These are phyloP conservation scores for Psophocarpus tetragonolobus DNA, from an alignment of 306 rosid species.

Conservation along the genomic window DNA sequence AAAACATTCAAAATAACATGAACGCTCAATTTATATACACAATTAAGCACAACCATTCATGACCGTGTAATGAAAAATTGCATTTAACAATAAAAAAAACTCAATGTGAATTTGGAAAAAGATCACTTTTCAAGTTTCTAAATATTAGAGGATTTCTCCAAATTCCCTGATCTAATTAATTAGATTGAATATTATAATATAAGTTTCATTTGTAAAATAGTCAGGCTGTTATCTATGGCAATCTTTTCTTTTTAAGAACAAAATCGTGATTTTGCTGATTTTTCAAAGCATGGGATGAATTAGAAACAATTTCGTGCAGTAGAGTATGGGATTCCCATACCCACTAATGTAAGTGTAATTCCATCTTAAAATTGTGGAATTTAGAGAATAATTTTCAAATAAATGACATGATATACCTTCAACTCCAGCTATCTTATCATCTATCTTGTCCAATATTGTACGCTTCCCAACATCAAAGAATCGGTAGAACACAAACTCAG, in stretches of 20 bases:
- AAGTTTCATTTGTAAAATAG: neutral
- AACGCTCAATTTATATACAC: neutral
- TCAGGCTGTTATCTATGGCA: neutral
- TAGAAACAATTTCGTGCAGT: neutral
- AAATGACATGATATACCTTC: conserved; percentile 53
- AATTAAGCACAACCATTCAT: neutral
- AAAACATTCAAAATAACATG: neutral
- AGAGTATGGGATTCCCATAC: neutral
- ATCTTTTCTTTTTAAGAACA: conserved; percentile 4
- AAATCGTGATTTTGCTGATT: neutral
- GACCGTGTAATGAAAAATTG: neutral
- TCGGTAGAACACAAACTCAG: conserved; percentile 76
- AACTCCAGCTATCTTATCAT: conserved; percentile 54
- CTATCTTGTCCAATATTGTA: conserved; percentile 52
- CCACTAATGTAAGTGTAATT: neutral
- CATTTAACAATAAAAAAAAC: neutral
- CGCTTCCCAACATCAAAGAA: conserved; percentile 69
- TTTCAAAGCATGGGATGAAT: neutral
- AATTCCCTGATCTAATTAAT: neutral
- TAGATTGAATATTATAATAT: neutral
- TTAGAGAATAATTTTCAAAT: neutral
- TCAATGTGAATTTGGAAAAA: neutral
- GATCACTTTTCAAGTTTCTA: neutral
- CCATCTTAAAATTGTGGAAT: neutral
- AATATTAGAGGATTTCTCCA: neutral